Base-by-base conservation (phyloP, 2,329 filamentous ascomycete species). In the Dendrostoma leiphaemia region DNA sequence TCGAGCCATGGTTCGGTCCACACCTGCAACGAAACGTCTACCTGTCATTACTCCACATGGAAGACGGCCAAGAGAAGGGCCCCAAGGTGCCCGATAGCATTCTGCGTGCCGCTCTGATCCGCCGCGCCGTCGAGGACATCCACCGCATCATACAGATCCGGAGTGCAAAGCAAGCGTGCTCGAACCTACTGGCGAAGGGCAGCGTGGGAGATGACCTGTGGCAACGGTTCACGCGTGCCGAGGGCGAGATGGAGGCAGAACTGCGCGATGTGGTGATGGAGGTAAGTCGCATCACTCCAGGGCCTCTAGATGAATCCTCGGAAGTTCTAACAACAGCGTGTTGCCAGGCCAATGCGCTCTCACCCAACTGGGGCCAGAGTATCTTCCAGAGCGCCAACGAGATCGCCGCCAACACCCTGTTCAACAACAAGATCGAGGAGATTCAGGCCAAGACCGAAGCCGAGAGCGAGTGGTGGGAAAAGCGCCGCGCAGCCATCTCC, bases 301-400 rank as follows among this genome's bases (percentile, higher is more conserved):
- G 1, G 56, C 21, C 15, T 19, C 13, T 21, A 15, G 10, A 13
- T 45, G 13, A 12, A 26, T 41, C 46, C 19, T 31, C 15, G n/a
- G 31, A 4, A 21, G n/a, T 28, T 17, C 40, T 31, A 15, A 34
- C 38, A 13, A 8, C 24, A 38, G 44, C 17, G 12, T 41, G 19
- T n/a, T 17, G 31, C 38, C 61, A 97, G 91, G 94, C 95, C 64
- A 97, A 97, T 69, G 91, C 89, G 19, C 88, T 97, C 60, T 81
- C 84, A 1, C 87, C 90, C 46, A 87, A 88, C 70, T 99, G 94
- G 94, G 94, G 94, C 58, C 87, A 94, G 68, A 85, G 83, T 53
- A 97, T 99, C 70, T 99, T 99, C 82, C 94, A 99, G 72, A 92
- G 90, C 43, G 94, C 94, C 52, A 96, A 96, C 72, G 94, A 99